A percentile compares a stretch with the other conserved stretches of the same genome.
Conservation (phyloP, 2,329 filamentous ascomycete genomes). For the Coniochaeta hoffmannii region DNA sequence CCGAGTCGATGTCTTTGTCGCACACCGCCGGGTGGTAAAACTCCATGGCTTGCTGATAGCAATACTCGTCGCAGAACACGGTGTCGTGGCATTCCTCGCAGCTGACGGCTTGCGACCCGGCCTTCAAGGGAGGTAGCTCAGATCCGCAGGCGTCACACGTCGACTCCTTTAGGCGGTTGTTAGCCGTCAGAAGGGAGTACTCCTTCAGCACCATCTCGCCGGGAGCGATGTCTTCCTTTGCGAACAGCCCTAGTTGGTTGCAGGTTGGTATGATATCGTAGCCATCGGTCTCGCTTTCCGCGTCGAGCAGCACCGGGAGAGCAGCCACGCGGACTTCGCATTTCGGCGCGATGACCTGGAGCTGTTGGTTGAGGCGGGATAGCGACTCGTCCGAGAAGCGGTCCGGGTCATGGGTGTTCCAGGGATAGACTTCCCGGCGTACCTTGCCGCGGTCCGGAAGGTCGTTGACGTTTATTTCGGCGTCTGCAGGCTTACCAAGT, state of each 20-base stretch:
- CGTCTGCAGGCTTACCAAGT: constrained; percentile 34
- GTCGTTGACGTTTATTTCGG: constrained; percentile 40
- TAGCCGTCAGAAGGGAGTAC: constrained; percentile 79
- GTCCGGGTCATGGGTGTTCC: constrained; percentile 62
- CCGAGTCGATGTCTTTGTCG: constrained; percentile 57
- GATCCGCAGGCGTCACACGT: constrained; percentile 86
- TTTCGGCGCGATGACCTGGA: constrained; percentile 66
- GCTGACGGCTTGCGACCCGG: constrained; percentile 38
- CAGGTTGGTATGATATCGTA: constrained; percentile 50
- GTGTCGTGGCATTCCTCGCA: constrained; percentile 58
- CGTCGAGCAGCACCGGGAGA: constrained; percentile 62
- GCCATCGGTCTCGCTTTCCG: constrained; percentile 40
- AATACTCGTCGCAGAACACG: constrained; percentile 57
- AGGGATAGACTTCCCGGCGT: constrained; percentile 63
- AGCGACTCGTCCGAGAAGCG: constrained; percentile 64
- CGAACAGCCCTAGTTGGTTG: constrained; percentile 84
- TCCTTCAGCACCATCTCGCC: constrained; percentile 75
- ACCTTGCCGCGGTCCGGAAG: constrained; percentile 65
- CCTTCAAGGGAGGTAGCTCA: constrained; percentile 55
- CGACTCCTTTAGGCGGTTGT: constrained; percentile 78
- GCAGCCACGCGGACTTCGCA: constrained; percentile 71
- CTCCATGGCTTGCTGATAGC: constrained; percentile 48
- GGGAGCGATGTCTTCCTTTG: constrained; percentile 68
- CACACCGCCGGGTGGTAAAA: constrained; percentile 59
- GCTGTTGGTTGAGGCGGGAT: constrained; percentile 60